A percentile compares a stretch with the other conserved stretches of the same genome.
phyloP scores from a whole-genome alignment of 1,284 basidiomycete genomes.

The Puccinia hordei region DNA sequence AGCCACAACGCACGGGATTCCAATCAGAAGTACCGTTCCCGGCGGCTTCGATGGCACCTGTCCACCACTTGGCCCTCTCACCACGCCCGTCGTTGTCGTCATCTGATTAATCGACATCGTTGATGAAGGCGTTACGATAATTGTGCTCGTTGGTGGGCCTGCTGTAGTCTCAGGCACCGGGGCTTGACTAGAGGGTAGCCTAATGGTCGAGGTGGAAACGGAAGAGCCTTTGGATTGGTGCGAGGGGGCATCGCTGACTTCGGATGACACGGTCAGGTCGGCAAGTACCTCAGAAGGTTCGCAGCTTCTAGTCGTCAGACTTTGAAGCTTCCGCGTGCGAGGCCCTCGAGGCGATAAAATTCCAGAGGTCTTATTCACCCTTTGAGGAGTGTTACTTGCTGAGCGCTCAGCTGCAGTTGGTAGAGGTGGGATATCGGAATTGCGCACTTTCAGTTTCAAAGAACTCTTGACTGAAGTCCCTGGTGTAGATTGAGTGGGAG shows the following conservation, averaged over 20 bases:
- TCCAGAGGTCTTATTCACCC: background rate
- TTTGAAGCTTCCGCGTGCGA: background rate
- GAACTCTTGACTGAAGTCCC: background rate
- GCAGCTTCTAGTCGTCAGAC: background rate
- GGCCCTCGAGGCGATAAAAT: background rate
- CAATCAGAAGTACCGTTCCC: constrained; percentile 31
- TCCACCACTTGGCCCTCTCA: background rate
- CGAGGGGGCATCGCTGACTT: constrained; percentile 13
- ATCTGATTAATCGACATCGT: constrained; percentile 16
- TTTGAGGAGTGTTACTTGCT: background rate
- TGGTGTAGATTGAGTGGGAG: background rate
- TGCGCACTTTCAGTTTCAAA: background rate
- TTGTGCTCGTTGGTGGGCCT: constrained; percentile 1
- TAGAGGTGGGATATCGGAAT: background rate
- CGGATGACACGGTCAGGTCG: constrained; percentile 10
- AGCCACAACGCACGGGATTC: constrained; percentile 45
- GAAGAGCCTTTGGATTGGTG: constrained; percentile 35
- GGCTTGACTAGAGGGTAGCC: background rate
- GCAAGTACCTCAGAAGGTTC: background rate
- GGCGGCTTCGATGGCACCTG: constrained; percentile 12
- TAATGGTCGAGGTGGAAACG: constrained; percentile 30
- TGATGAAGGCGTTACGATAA: constrained; percentile 36
- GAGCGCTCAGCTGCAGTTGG: background rate
- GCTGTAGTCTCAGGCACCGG: background rate
- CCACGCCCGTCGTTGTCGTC: background rate